Evolutionary conservation across 2,329 filamentous ascomycete genomes (phyloP).

Genomic region (Calonectria pseudoreteaudii): DNA sequence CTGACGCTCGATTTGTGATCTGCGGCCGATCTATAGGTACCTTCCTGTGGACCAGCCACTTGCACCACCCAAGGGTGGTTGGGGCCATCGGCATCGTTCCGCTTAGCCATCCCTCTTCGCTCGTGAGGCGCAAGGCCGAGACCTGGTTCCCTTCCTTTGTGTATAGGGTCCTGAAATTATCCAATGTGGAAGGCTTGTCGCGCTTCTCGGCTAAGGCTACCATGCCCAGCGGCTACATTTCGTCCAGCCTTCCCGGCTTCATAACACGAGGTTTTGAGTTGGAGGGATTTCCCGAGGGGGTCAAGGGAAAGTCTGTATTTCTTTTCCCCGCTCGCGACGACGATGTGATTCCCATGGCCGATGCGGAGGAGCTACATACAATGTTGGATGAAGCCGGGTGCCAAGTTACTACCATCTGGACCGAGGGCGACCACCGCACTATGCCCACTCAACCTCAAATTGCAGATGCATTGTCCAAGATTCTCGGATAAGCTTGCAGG

Average conservation of each 20-base stretch:
- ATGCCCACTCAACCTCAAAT: neutral
- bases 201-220: neutral
- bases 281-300: neutral
- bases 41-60: slow-evolving; percentile 9
- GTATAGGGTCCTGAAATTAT: neutral
- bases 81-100: slow-evolving; percentile 19
- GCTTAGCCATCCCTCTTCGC: neutral
- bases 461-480: neutral
- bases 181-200: neutral
- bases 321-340: slow-evolving; percentile 7
- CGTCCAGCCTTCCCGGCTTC: neutral
- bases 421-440: slow-evolving; percentile 10
- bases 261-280: slow-evolving; percentile 6
- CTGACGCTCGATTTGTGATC: slow-evolving; percentile 1
- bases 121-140: neutral
- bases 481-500: neutral
- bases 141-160: neutral
- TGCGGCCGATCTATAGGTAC: slow-evolving; percentile 19
- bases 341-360: neutral
- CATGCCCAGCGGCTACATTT: neutral
- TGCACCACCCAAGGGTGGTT: neutral
- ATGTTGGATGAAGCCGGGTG: neutral
- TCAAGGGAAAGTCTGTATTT: neutral
- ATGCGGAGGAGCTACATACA: neutral
- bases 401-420: neutral